Evolutionary conservation across 495 filamentous ascomycete genomes (phyloP).

Genomic region (Penicillium canariense): DNA sequence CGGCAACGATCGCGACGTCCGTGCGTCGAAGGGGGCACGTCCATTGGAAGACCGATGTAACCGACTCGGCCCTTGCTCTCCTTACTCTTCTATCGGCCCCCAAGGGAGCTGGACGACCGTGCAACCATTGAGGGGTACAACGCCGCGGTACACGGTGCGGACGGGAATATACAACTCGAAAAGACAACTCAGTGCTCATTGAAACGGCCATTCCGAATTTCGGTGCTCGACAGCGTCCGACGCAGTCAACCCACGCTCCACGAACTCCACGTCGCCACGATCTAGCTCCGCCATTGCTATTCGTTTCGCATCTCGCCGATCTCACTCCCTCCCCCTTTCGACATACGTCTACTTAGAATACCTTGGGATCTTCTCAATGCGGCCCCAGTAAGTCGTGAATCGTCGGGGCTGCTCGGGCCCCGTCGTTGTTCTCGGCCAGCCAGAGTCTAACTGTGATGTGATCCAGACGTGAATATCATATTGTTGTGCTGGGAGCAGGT

Average conservation of each 20-base stretch:
- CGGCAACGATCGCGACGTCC: slow-evolving; percentile 10
- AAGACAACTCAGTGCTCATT: not conserved
- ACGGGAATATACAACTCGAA: not conserved
- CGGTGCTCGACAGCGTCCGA: not conserved
- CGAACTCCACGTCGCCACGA: not conserved
- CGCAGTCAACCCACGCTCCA: not conserved
- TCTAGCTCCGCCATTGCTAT: slow-evolving; percentile 3
- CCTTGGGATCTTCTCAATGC: slow-evolving; percentile 38
- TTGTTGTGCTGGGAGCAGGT: slow-evolving; percentile 88
- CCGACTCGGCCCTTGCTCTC: slow-evolving; percentile 30
- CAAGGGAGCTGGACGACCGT: slow-evolving; percentile 20
- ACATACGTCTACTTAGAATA: not conserved
- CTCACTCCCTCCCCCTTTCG: not conserved
- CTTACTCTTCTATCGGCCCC: slow-evolving; percentile 29
- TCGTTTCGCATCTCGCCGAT: slow-evolving; percentile 5
- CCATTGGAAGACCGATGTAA: slow-evolving; percentile 37
- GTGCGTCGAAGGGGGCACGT: slow-evolving; percentile 14
- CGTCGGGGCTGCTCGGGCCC: not conserved
- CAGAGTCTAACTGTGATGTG: slow-evolving; percentile 24
- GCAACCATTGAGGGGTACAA: slow-evolving; percentile 5
- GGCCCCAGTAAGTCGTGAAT: slow-evolving; percentile 48
- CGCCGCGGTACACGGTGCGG: slow-evolving; percentile 8
- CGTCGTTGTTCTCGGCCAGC: slow-evolving; percentile 5
- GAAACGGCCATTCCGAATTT: not conserved
- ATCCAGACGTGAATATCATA: slow-evolving; percentile 78